Evolutionary conservation across 2,329 filamentous ascomycete genomes (phyloP), one percentile per base, ranked within the genome.

Genomic region (Curvularia hawaiiensis): DNA sequence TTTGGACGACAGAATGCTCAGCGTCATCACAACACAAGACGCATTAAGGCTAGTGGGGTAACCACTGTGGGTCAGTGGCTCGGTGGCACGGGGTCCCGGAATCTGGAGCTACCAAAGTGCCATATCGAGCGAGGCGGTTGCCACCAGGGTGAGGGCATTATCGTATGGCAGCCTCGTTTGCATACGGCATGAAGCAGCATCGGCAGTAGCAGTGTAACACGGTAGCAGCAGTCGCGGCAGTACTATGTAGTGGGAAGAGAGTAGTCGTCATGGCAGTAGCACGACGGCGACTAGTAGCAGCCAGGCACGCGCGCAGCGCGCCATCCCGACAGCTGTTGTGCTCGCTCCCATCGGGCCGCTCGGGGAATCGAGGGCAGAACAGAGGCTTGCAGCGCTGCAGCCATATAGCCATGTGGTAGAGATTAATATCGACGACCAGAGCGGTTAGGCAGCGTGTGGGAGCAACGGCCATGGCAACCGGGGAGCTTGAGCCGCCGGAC

Each of bases 401-500:
- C 59, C 54, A 55, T 47, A 54, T 50, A 50, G 54, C 46, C 22
- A 52, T 58, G 55, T 46, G 22, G n/a, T 62, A 48, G 18, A 12
- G 43, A 61, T 54, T 56, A 61, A 54, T 49, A 61, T 54, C 39
- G 7, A 38, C 28, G 47, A 35, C 5, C 22, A 2, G 41, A 50
- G 38, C 48, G 47, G 48, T 53, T 38, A 44, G 46, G 40, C 50
- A 46, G 40, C 59, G 56, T 56, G 61, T 66, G 60, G 62, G 57
- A 54, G 61, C 59, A 58, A 54, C 52, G 56, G 52, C 56, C 61
- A 54, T 61, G 58, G 64, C 58, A 63, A 54, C 60, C 66, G 67
- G 67, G 67, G 65, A 64, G 62, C 41, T 52, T 59, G 54, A 58
- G 62, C 68, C 65, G 65, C 41, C 61, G 56, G 65, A 43, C 58